phyloP scores from a whole-genome alignment of 176 grass and related monocot species.

The Tuctoria greenei region DNA sequence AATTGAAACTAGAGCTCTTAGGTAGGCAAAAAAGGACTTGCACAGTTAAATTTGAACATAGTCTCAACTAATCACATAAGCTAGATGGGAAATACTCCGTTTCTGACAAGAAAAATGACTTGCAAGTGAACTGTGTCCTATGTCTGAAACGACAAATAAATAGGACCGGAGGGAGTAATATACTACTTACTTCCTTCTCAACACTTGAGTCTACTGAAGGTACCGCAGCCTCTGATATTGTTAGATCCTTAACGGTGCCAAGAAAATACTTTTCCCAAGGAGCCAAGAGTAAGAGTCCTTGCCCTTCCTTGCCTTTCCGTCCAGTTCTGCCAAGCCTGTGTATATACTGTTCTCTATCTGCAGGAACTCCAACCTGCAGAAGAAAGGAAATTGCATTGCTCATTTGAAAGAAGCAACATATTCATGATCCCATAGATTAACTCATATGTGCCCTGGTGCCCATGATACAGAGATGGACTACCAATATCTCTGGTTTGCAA shows the following conservation, averaged over 20 bases:
- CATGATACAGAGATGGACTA: background rate
- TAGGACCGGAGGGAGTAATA: too few species aligned
- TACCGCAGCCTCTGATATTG: conserved; percentile 49
- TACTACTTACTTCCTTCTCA: conserved; percentile 54
- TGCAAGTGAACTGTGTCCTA: too few species aligned
- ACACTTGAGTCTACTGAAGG: conserved; percentile 42
- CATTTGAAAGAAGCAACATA: background rate
- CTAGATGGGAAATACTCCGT: conserved; percentile 23
- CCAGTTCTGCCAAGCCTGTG: conserved; percentile 91
- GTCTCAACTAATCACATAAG: background rate
- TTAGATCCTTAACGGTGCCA: conserved; percentile 68
- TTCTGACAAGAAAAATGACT: too few species aligned
- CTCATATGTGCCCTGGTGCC: background rate
- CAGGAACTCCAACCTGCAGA: conserved; percentile 68
- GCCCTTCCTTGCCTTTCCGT: conserved; percentile 82
- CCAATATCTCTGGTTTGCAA: background rate
- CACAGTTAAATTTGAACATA: background rate
- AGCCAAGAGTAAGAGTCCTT: conserved; percentile 74
- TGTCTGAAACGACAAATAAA: too few species aligned
- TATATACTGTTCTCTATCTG: conserved; percentile 86
- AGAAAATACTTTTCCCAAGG: conserved; percentile 81
- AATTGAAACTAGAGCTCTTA: conserved; percentile 18
- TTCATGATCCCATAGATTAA: background rate
- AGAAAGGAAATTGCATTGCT: conserved; percentile 24
- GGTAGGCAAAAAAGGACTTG: conserved; percentile 13